Base-by-base conservation (phyloP, 768 basidiomycete genomes). In the Hypholoma sublateritium region DNA sequence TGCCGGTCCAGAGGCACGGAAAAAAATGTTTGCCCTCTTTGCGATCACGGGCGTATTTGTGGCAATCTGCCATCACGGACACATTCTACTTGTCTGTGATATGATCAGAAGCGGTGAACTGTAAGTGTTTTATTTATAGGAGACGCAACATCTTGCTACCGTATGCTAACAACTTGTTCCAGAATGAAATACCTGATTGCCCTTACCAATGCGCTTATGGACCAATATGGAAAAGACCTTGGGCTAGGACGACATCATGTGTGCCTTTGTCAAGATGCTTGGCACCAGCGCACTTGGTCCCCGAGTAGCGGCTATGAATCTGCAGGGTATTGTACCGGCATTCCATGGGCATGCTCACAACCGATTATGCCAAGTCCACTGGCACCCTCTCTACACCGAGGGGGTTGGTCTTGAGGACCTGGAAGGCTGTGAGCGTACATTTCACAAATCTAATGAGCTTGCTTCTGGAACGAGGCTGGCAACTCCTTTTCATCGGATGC, bases 331-430 rank as follows among this genome's bases (percentile, higher is more conserved):
- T 12, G 66, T 70, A 0, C 60, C 61, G 0, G 32, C 56, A 5
- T 69, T 71, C 52, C 67, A 69, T 43, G 67, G 67, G 2, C 65
- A 69, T 50, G 68, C 69, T 0, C 69, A 70, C 47, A 70, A 68
- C 37, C 53, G 66, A 2, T 19, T 49, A 3, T 72, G 70, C 48
- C 70, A 72, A 56, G 39, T 68, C 0, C 46, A 34, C 2, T 62
- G 49, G 52, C 67, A 63, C 52, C 60, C 69, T 1, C 52, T 59
- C 3, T 69, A 69, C 24, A 53, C 62, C 11, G 60, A 68, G n/a
- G 70, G 72, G 2, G 57, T 66, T 16, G 70, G 71, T 1, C 55
- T 69, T 0, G 69, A 70, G 37, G 70, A 73, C 36, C 61, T 71
- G 13, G 68, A 73, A 45, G 65, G 57, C 8, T 71, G 69, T 49